Evolutionary conservation across 2,329 filamentous ascomycete genomes (phyloP), one percentile per base, ranked within the genome.

Genomic region (Rhexocercosporidium sp.): DNA sequence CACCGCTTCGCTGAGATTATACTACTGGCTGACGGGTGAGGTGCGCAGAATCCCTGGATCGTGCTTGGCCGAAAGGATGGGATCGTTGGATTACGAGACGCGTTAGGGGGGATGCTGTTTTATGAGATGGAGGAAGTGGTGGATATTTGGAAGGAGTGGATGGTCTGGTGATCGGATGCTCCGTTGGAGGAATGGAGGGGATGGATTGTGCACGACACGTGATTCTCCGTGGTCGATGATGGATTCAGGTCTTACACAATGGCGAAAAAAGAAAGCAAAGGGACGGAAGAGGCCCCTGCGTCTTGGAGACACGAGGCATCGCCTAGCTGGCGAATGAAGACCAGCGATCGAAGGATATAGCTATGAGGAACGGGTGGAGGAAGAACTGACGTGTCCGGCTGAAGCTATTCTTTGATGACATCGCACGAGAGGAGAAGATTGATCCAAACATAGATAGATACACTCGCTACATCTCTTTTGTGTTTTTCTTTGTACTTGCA

Each of bases 1-100:
- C 65, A 69, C 34, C 69, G 67, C 37, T 56, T 70, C 44, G 69
- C 67, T 54, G 67, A 67, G 47, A 44, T 68, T 27, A 31, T 66
- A 9, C 34, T 61, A 18, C 31, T 37, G 46, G 29, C 63, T 60
- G 63, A 65, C 57, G 12, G 29, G 14, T 51, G 47, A 51, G 47
- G 34, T 31, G 39, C 12, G 53, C 49, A 65, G 63, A 25, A 61
- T 34, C 47, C 5, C 56, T 65, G 27, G 63, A 65, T 46, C 22
- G 27, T 7, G 47, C 63, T 51, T 57, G 49, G 56, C 54, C 46
- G 18, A 27, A 34, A 25, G 14, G 16, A 3, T 44, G 22, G 29
- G 54, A 64, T 14, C 31, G 62, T 31, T 54, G 37, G 47, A 20
- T 60, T 29, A 37, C 53, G 9, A 57, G 34, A 22, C 27, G 34